Percentiles rank a stretch among this genome's conserved stretches.
These are phyloP conservation scores for Aureobasidium sp. DNA, from an alignment of 2,329 filamentous ascomycete species.

Conservation along the genomic window DNA sequence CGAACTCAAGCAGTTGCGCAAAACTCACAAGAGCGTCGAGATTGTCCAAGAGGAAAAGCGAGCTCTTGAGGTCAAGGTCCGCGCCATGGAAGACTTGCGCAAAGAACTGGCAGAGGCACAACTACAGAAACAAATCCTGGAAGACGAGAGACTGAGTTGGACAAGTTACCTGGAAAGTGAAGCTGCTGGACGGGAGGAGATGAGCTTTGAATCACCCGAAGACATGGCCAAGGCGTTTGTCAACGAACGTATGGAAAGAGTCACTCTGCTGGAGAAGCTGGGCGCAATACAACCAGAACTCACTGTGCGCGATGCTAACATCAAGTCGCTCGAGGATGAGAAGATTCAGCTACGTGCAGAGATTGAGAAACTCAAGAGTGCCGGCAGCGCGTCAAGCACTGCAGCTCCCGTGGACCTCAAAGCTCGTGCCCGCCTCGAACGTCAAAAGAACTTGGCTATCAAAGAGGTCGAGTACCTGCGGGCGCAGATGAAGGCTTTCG, in stretches of 20 bases:
- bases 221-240: conserved; percentile 77
- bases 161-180: conserved; percentile 73
- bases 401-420: conserved; percentile 51
- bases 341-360: conserved; percentile 58
- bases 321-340: conserved; percentile 65
- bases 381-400: conserved; percentile 26
- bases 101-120: conserved; percentile 71
- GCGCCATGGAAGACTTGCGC: conserved; percentile 66
- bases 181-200: conserved; percentile 49
- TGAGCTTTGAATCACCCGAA: conserved; percentile 82
- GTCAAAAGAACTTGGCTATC: conserved; percentile 74
- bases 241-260: conserved; percentile 71
- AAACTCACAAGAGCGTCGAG: conserved; percentile 78
- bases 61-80: conserved; percentile 67
- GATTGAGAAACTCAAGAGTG: conserved; percentile 58
- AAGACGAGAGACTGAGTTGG: conserved; percentile 85
- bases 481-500: conserved; percentile 79
- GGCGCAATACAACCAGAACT: conserved; percentile 75
- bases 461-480: conserved; percentile 94
- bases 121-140: conserved; percentile 75
- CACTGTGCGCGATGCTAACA: conserved; percentile 65
- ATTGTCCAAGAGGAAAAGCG: conserved; percentile 94
- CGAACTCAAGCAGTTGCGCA: conserved; percentile 76
- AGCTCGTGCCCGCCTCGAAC: conserved; percentile 67
- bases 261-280: conserved; percentile 71